Base-by-base conservation (phyloP, 148 eudicot species). In the Cornus kousa region DNA sequence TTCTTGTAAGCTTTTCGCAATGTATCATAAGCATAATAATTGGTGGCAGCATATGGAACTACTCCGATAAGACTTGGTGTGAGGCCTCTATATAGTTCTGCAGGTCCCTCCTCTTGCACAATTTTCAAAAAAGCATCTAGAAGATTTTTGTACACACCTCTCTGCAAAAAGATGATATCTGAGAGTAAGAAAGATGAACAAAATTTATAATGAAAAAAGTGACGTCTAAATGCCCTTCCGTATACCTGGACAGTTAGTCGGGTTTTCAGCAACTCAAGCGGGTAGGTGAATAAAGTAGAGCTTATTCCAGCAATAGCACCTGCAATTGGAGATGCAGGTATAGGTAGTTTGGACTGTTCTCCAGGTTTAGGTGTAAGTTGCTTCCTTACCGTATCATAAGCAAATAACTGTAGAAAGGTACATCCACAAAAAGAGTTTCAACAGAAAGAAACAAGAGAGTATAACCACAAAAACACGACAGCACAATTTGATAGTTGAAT, bases 181-280 rank as follows among this genome's bases (percentile, higher is more conserved):
- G 22, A 40, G 23, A 75, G 57, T 40, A 17, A 75, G 9, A 43
- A 59, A 40, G 50, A 75, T 14, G 40, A 7, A 40, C 9, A 17
- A 68, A 20, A 1, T 80, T 70, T 0, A 16, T 60, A 4, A 5
- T 6, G 4, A 22, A 7, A 60, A 16, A 74, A 32, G 19, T 60
- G 37, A 28, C 39, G 0, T 37, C 3, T 19, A 10, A 17, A 22
- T 37, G 37, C 11, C 10, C 46, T 24, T 9, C 6, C 24, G 76
- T 43, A 79, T 80, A 94, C 99, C 97, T 97, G 97, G 78, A 97
- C 90, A 46, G 99, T 97, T 68, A 97, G 77, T 14, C 99, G 93
- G 78, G 99, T 97, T 87, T 97, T 97, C 80, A 97, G 89, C 80
- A 97, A 84, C 91, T 97, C 99, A 22, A 97, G 98, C 12, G 99